phyloP scores from a whole-genome alignment of 2,329 filamentous ascomycete species.

The Diaporthe velutina region DNA sequence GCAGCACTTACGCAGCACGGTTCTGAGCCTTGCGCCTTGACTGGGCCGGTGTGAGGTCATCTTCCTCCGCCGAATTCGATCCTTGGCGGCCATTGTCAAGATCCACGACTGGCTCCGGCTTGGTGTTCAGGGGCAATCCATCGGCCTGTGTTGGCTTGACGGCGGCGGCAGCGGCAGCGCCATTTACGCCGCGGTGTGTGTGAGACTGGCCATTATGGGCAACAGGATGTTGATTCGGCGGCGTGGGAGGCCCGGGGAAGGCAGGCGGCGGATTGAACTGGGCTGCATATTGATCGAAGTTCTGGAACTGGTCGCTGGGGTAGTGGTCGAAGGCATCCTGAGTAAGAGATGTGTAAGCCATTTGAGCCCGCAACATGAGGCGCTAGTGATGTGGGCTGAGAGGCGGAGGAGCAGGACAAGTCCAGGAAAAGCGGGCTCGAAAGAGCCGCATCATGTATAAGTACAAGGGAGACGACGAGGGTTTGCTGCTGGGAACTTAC shows the following conservation, averaged over 20 bases:
- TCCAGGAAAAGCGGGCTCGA: conserved; percentile 34
- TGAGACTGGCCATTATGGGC: conserved; percentile 45
- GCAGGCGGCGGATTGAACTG: conserved; percentile 56
- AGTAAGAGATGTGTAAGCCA: conserved; percentile 51
- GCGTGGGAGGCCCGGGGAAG: conserved; percentile 64
- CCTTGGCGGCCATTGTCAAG: conserved; percentile 51
- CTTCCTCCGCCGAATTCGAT: conserved; percentile 68
- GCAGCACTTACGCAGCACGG: conserved; percentile 67
- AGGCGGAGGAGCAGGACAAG: conserved; percentile 41
- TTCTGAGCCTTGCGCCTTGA: conserved; percentile 73
- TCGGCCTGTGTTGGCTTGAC: conserved; percentile 46
- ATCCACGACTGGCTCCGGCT: conserved; percentile 54
- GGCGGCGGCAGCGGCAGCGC: conserved; percentile 39
- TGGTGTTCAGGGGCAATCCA: conserved; percentile 49
- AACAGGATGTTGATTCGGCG: conserved; percentile 56
- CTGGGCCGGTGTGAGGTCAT: conserved; percentile 68
- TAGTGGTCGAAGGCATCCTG: conserved; percentile 66
- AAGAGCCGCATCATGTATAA: conserved; percentile 32
- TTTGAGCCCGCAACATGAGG: conserved; percentile 41
- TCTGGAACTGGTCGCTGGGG: conserved; percentile 61
- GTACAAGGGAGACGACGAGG: conserved; percentile 20
- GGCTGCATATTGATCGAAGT: conserved; percentile 59
- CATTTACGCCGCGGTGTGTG: conserved; percentile 43
- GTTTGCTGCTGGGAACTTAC: conserved; percentile 55
- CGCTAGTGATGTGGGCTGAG: conserved; percentile 44